Evolutionary conservation across 306 rosid genomes (phyloP), one percentile per base, ranked within the genome.

Genomic region (Geum urbanum): DNA sequence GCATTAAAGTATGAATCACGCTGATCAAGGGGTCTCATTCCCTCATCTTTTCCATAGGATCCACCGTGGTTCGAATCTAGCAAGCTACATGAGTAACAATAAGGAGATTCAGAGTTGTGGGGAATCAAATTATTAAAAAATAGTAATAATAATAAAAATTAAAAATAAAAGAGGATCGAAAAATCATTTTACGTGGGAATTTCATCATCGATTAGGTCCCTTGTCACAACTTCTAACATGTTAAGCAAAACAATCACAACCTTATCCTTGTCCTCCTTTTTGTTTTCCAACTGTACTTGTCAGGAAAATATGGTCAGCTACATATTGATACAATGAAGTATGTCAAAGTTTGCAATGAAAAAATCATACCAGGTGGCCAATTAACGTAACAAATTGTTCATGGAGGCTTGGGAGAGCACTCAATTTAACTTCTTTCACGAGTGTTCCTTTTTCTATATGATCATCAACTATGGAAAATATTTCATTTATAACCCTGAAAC

Each of bases 191-290:
- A 90, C 98, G 80, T 80, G 63, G 87, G 83, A 75, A 78, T 69
- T 19, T 90, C 98, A 65, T 88, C 97, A 2, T 84, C 96, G 84
- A 94, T 78, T 76, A 94, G 87, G 84, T 94, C 98, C 63, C 96
- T 85, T 16, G 96, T 88, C 75, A 87, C 98, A 83, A 94, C 87
- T 81, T 94, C 98, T 18, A 94, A 78, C 96, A 94, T 94, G 85
- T 94, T 90, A 41, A 94, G 89, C 89, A 94, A 82, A 78, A 94
- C 84, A 74, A 94, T 94, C 66, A 91, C 96, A 71, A 94, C 90
- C 78, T 87, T 67, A 77, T 90, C 90, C 83, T 90, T 88, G 78
- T 73, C 89, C 70, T 90, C 96, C 63, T 54, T 52, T 73, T 81
- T 76, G 75, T 94, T 94, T 9, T 55, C 54, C 74, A 74, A 52